These are phyloP conservation scores for Filosporella fistucella DNA, from an alignment of 495 filamentous ascomycete genomes.

Conservation along the genomic window DNA sequence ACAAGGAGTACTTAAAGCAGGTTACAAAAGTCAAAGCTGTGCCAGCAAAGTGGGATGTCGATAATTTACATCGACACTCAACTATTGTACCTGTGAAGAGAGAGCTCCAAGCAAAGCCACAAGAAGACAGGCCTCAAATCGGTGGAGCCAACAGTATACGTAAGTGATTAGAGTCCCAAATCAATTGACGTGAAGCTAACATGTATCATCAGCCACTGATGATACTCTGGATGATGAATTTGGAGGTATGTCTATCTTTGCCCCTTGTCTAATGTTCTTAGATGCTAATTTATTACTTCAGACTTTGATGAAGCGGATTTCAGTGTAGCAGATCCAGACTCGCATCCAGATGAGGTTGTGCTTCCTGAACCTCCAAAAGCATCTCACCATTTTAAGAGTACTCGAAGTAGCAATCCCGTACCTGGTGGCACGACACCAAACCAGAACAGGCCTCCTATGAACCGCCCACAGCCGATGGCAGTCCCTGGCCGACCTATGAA, in stretches of 20 bases:
- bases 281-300: slow-evolving; percentile 22
- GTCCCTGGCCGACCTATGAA: slow-evolving; percentile 7
- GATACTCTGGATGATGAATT: slow-evolving; percentile 60
- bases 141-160: slow-evolving; percentile 13
- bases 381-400: slow-evolving; percentile 9
- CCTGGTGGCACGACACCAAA: slow-evolving; percentile 6
- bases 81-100: slow-evolving; percentile 59
- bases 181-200: slow-evolving; percentile 3
- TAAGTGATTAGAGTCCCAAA: neutral
- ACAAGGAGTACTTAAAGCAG: slow-evolving; percentile 84
- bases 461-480: slow-evolving; percentile 16
- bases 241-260: slow-evolving; percentile 50
- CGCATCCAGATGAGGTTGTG: slow-evolving; percentile 55
- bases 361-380: slow-evolving; percentile 13
- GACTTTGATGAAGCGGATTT: slow-evolving; percentile 77
- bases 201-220: slow-evolving; percentile 16
- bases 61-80: slow-evolving; percentile 74
- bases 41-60: slow-evolving; percentile 65
- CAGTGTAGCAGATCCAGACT: slow-evolving; percentile 47
- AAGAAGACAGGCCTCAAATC: slow-evolving; percentile 33
- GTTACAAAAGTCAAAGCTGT: slow-evolving; percentile 75
- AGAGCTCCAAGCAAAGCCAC: slow-evolving; percentile 8
- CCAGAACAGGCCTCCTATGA: slow-evolving; percentile 24
- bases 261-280: slow-evolving; percentile 7
- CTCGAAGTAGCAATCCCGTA: slow-evolving; percentile 23